Conservation (phyloP, 2,329 filamentous ascomycete genomes). For the Paramyrothecium roridum region DNA sequence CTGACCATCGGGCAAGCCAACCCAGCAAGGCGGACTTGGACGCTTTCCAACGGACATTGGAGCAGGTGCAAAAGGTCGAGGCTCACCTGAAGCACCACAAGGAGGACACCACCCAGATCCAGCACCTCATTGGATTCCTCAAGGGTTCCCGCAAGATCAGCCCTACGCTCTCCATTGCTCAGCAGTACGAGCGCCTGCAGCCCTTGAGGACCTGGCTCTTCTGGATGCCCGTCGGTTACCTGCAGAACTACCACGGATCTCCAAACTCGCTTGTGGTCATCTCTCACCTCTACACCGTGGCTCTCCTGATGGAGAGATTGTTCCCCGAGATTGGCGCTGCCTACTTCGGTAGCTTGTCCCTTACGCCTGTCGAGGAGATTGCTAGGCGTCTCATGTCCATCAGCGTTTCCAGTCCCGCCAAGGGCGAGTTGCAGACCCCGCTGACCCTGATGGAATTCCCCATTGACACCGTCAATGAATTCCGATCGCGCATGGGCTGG, state of each 20-base stretch:
- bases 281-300: slow-evolving; percentile 87
- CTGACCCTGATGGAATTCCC: slow-evolving; percentile 70
- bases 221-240: slow-evolving; percentile 84
- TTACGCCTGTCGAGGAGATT: slow-evolving; percentile 83
- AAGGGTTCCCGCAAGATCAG: slow-evolving; percentile 70
- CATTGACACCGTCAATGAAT: slow-evolving; percentile 65
- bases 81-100: slow-evolving; percentile 64
- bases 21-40: slow-evolving; percentile 69
- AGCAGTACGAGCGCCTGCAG: slow-evolving; percentile 88
- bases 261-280: slow-evolving; percentile 78
- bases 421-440: slow-evolving; percentile 58
- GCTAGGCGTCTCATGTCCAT: slow-evolving; percentile 69
- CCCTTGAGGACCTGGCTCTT: slow-evolving; percentile 90
- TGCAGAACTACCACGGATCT: slow-evolving; percentile 74
- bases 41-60: slow-evolving; percentile 63
- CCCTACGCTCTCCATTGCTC: slow-evolving; percentile 67
- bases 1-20: slow-evolving; percentile 58
- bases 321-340: slow-evolving; percentile 89
- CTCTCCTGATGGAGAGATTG: slow-evolving; percentile 81
- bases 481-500: slow-evolving; percentile 69
- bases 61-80: slow-evolving; percentile 67
- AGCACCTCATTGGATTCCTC: slow-evolving; percentile 69
- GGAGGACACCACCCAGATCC: slow-evolving; percentile 66
- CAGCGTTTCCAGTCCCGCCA: slow-evolving; percentile 56
- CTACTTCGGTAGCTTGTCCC: slow-evolving; percentile 79